Conservation (phyloP, 192 early-diverging fungal genomes). For the Geranomyces variabilis region DNA sequence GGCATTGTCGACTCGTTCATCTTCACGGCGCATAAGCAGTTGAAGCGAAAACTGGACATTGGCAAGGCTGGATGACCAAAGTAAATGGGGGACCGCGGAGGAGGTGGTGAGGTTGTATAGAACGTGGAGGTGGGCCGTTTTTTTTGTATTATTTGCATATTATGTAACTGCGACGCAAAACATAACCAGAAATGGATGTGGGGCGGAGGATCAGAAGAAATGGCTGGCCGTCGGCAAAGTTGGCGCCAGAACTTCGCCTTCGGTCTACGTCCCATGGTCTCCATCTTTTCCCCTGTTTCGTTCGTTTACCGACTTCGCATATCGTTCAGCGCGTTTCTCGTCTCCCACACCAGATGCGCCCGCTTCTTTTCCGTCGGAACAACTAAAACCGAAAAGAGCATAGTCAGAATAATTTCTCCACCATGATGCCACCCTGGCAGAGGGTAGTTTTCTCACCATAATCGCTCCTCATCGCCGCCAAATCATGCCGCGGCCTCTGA, state of each 20-base stretch:
- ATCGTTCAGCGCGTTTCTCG: constrained; percentile 25
- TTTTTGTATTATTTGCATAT: no score
- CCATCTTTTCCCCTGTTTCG: no score
- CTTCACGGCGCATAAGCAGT: constrained; percentile 81
- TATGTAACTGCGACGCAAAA: no score
- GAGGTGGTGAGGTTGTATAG: no score
- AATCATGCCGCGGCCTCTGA: not conserved
- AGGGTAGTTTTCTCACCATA: not conserved
- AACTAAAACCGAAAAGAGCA: constrained; percentile 3
- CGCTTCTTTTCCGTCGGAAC: constrained; percentile 36
- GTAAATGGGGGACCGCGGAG: no score
- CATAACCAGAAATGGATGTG: no score
- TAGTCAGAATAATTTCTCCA: not conserved
- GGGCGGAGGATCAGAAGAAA: no score
- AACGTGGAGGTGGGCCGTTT: no score
- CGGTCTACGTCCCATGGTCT: no score
- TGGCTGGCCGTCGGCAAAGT: no score
- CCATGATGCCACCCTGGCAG: not conserved
- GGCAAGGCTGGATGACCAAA: constrained; percentile 62
- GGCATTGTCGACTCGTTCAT: constrained; percentile 83
- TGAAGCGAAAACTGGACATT: constrained; percentile 78
- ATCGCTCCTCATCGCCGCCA: constrained; percentile 2
- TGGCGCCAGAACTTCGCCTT: no score
- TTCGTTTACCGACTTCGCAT: not conserved
- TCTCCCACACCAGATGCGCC: constrained; percentile 36